Base-by-base conservation (phyloP, 1,284 basidiomycete species). In the Ganoderma lingzhi region DNA sequence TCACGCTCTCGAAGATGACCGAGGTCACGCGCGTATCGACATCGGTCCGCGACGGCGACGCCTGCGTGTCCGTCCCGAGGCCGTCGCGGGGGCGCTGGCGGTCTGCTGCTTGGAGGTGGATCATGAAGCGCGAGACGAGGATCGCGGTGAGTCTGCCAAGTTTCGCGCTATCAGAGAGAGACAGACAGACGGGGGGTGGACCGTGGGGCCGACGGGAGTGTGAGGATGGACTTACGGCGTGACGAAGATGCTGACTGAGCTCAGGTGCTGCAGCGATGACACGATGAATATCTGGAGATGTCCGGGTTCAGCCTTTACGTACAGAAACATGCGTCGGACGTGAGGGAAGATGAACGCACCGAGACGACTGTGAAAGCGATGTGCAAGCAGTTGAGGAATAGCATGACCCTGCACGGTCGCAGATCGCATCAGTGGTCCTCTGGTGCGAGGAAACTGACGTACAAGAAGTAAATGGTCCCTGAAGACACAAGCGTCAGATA, bases 401-500 rank as follows among this genome's bases (percentile, higher is more conserved):
- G 55, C 37, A 64, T 41, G 10, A 56, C 23, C 15, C 63, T 64
- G 19, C 3, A 23, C 5, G 15, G 6, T 10, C 9, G 19, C 35
- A 8, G 55, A 30, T 35, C 55, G 15, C 1, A 17, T 17, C 30
- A 56, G 32, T 19, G 55, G 15, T 56, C 14, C 8, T 8, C 17
- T 6, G 17, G 15, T 4, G 30, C 14, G 55, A 56, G 6, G 55
- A 35, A 39, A 14, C 9, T 37, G 44, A n/a, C 63, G 28, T 45
- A 64, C 63, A 64, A 8, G 28, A 64, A 64, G 55, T 64, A 64
- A 4, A 64, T 17, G 17, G 53, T 64, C 15, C 63, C 63, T 64
- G 51, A 28, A 8, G 6, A 3, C 28, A 9, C 4, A 19, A 30
- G 19, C 10, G 28, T 55, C 53, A 55, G 53, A 48, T 23, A 23